Evolutionary conservation across 192 early-diverging fungal species (phyloP), one percentile per base, ranked within the genome.

Genomic region (Mortierella hygrophila): DNA sequence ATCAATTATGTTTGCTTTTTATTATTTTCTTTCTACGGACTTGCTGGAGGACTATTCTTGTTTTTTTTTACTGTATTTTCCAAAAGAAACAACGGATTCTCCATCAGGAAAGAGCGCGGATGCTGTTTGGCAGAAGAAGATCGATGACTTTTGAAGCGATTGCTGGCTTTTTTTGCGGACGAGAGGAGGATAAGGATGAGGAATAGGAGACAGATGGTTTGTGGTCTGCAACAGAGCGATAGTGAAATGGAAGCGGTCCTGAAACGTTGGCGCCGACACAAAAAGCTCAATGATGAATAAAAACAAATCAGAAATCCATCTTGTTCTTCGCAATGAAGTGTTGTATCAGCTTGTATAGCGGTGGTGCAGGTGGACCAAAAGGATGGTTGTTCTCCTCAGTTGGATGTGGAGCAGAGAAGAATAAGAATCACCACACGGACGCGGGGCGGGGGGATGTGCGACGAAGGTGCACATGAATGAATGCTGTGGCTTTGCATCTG

Each of bases 41-140:
- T 42, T 60, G 60, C 29, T 42, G 40, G 32, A 40, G 54, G 16
- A 1, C 60, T 35, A 38, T 69, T 68, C 40, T 77, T 38, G 52
- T 68, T 69, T 77, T 38, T 41, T 16, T 76, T 75, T 60, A 42
- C 26, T 75, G 37, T 75, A 35, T 40, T 57, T 38, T 26, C 11
- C n/a, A 20, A 52, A 52, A 52, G 49, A 52, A 52, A 52, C 38
- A 52, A 52, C 49, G 18, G 18, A 52, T 52, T 52, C 49, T 52
- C 49, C 49, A 52, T 52, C 49, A 52, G 49, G 49, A 52, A 52
- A 52, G 49, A 52, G 18, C 49, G 49, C 20, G 16, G 49, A 52
- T 52, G 49, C 5, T 52, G 49, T 20, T 21, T 52, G 9, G 60
- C 60, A 32, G 60, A 65, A 15, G 60, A 65, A 10, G 10, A 32